Evolutionary conservation across 1,284 basidiomycete genomes (phyloP), one percentile per base, ranked within the genome.

Genomic region (Papiliotrema laurentii): DNA sequence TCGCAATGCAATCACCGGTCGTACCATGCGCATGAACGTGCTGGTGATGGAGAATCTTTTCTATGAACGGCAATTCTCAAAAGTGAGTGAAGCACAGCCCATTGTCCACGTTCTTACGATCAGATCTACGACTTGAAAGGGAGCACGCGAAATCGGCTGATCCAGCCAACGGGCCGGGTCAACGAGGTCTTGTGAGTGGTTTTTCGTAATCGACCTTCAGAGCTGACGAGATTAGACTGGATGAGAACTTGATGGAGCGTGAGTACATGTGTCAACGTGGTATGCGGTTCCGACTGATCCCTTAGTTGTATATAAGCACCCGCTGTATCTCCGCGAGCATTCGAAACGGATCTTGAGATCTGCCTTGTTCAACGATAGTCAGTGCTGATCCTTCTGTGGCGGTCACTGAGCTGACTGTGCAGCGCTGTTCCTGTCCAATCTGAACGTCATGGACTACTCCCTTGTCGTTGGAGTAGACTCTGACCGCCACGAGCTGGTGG

Each of bases 391-490:
- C 19, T 27, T 2, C 33, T 11, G 1, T 19, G 24, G 6, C 7
- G 21, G 10, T 18, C 19, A 5, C 25, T 3, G 13, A 21, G 30
- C 46, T 49, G 44, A 55, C n/a, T 39, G 26, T 11, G 1, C 47
- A 71, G 68, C 76, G 33, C 74, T 79, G 4, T 98, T 98, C 75
- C 76, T 98, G 40, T 86, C 89, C 10, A 90, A 93, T 57, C 85
- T 97, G 58, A 96, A 97, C 67, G 90, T 97, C 48, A 98, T 99
- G 96, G 96, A 99, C 73, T 99, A 99, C 73, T 97, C 93, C 19
- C 77, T 99, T 16, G 86, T 98, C 35, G 90, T 93, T 22, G 96
- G 94, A 16, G 86, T 98, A 14, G 92, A 96, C 68, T 83, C 82
- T 55, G 76, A 79, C 45, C 85, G 81, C 56, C 85, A 87, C 50